A percentile compares a stretch with the other conserved stretches of the same genome.
These are phyloP conservation scores for Wickerhamiella dianesei DNA, from an alignment of 805 yeast species.

Conservation along the genomic window DNA sequence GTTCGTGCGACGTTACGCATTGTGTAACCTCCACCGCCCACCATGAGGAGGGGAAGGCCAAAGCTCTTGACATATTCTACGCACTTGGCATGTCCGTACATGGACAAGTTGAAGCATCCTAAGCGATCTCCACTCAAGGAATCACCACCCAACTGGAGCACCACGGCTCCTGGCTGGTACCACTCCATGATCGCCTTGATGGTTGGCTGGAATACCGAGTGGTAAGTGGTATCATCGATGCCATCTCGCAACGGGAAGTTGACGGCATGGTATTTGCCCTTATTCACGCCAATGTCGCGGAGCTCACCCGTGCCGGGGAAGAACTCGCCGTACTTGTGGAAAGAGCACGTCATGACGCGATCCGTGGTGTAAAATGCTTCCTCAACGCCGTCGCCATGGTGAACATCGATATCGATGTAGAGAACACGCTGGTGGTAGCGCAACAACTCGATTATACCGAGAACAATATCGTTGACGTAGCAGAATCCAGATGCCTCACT, in stretches of 20 bases:
- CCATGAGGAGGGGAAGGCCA: slow-evolving; percentile 76
- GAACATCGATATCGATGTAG: slow-evolving; percentile 88
- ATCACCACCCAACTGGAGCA: slow-evolving; percentile 96
- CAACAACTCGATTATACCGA: slow-evolving; percentile 71
- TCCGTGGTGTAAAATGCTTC: slow-evolving; percentile 93
- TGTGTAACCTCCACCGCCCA: slow-evolving; percentile 98
- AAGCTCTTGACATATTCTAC: slow-evolving; percentile 79
- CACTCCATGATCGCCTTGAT: slow-evolving; percentile 83
- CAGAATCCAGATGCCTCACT: slow-evolving; percentile 92
- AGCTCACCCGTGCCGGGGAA: slow-evolving; percentile 96
- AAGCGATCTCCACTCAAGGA: slow-evolving; percentile 84
- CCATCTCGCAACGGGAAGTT: slow-evolving; percentile 93
- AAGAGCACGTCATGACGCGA: slow-evolving; percentile 90
- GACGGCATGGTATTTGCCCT: slow-evolving; percentile 75
- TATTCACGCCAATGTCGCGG: slow-evolving; percentile 78
- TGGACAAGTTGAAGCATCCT: slow-evolving; percentile 86
- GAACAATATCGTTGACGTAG: slow-evolving; percentile 85
- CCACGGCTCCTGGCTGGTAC: slow-evolving; percentile 87
- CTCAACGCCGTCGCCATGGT: slow-evolving; percentile 97
- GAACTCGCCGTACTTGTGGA: slow-evolving; percentile 91
- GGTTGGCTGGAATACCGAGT: slow-evolving; percentile 46
- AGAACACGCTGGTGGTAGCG: slow-evolving; percentile 85
- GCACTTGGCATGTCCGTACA: slow-evolving; percentile 91
- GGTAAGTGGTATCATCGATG: slow-evolving; percentile 84
- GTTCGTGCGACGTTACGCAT: slow-evolving; percentile 88